Base-by-base conservation (phyloP, 2,329 filamentous ascomycete species). In the Aspergillus sojae region DNA sequence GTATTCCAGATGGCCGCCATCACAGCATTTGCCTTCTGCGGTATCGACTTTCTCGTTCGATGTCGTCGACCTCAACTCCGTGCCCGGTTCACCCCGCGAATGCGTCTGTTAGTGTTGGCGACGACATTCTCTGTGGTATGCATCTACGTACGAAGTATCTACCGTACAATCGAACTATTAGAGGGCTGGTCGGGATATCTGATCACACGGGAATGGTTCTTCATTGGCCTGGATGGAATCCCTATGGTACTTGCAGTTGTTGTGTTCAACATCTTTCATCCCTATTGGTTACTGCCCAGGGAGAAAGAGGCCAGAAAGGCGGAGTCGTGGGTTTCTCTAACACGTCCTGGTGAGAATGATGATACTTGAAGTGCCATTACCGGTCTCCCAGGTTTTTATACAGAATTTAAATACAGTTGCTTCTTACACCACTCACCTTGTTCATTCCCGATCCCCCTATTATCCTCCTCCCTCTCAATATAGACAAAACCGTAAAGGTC, bases 1-100 rank as follows among this genome's bases (percentile, higher is more conserved):
- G 78, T 83, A 21, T 81, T 88, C 60, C 87, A 89, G 68, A 83
- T 89, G 46, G 78, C 80, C 60, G 83, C 84, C 6, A 82, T 88
- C 60, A 78, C 82, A 32, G 63, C 84, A 59, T 89, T 36, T 16
- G 34, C 34, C 34, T 36, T 36, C 34, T 36, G 34, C 89, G 72
- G 81, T 80, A 52, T 62, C 72, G 67, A 57, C 73, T 3, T 77
- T 79, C n/a, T 68, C 78, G 11, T 70, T 77, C 7, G 70, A 6
- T 36, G 34, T 36, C 34, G 34, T 36, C 14, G 34, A 16, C 34
- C 34, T 14, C 34, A 36, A 36, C 34, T 36, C 3, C 34, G 34
- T 6, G 34, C 5, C 34, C 34, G 14, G 14, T 36, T 36, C 34
- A 36, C 34, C 34, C 14, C 34, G 14, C 14, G 14, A 16, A 36